Evolutionary conservation across 495 filamentous ascomycete species (phyloP).

Genomic region (Viridothelium virens): DNA sequence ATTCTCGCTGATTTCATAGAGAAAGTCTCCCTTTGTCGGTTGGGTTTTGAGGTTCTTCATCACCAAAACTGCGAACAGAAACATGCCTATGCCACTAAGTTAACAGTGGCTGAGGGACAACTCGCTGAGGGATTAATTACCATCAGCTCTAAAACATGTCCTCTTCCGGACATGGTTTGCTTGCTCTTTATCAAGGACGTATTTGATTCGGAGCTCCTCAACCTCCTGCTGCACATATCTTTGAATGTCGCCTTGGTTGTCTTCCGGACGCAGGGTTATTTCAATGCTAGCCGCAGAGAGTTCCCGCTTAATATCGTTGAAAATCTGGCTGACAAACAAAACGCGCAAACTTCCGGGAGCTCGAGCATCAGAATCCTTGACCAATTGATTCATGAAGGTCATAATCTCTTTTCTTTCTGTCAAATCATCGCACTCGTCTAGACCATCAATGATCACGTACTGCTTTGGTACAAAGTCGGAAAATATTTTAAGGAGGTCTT

Average conservation of each 20-base stretch:
- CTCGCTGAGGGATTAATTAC: conserved; percentile 12
- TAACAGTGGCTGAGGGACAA: background rate
- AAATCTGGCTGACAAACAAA: conserved; percentile 25
- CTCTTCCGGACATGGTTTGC: conserved; percentile 18
- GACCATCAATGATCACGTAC: conserved; percentile 22
- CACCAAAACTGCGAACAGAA: conserved; percentile 43
- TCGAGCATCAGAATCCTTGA: conserved; percentile 27
- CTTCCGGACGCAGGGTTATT: conserved; percentile 22
- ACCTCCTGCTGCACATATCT: conserved; percentile 25
- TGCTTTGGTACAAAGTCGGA: conserved; percentile 16
- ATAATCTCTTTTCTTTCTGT: conserved; percentile 15
- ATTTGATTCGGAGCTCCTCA: conserved; percentile 28
- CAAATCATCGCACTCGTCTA: conserved; percentile 21
- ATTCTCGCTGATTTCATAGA: conserved; percentile 27
- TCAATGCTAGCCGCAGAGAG: conserved; percentile 25
- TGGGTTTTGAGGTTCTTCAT: conserved; percentile 38
- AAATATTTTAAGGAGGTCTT: conserved; percentile 20
- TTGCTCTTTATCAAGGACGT: conserved; percentile 21
- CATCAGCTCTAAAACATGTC: conserved; percentile 17
- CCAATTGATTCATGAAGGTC: conserved; percentile 14
- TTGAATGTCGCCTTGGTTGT: conserved; percentile 33
- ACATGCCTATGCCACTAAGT: conserved; percentile 38
- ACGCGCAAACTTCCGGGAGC: conserved; percentile 28
- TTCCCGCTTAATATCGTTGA: conserved; percentile 27
- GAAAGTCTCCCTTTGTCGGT: conserved; percentile 25